Base-by-base conservation (phyloP, 257 asterid species). In the Solanum medicagineum region DNA sequence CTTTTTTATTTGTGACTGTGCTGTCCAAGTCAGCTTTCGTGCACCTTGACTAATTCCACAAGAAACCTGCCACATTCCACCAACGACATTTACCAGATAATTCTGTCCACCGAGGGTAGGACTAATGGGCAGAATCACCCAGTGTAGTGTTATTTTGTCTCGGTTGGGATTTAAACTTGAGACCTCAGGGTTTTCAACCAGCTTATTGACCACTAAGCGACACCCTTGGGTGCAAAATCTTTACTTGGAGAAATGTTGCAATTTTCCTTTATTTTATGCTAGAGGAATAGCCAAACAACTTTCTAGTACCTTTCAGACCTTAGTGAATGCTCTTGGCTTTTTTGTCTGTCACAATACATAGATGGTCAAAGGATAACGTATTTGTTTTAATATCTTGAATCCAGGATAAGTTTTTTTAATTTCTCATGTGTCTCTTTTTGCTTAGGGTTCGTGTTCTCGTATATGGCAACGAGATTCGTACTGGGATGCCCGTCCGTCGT, bases 401-500 rank as follows among this genome's bases (percentile, higher is more conserved):
- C 19, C 11, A 7, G 29, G 29, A 19, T 11, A 53, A 29, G 80
- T 19, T 42, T 80, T 89, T 82, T 87, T 45, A 84, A 32, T 51
- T 26, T 26, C 49, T 53, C 29, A 62, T 85, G 55, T 74, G 29
- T 81, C 84, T 80, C 17, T n/a, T 20, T 81, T 53, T 51, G 13
- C 42, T 74, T 92, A 97, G 99, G 99, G 99, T 84, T 97, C 99
- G 22, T 93, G 97, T 86, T 97, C 99, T 86, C 93, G 98, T 87
- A 93, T 95, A 91, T 97, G 99, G 99, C 99, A 97, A 88, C 94
- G 98, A 81, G 93, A 92, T 90, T 94, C 98, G 19, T 97, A 93
- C 87, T 97, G 98, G 98, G 97, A 95, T 89, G 95, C 99, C 65
- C 97, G 98, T 68, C 99, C 99, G 86, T 95, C 98, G 53, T 93